phyloP scores from a whole-genome alignment of 2,329 filamentous ascomycete genomes.

The Penicillium olsonii region DNA sequence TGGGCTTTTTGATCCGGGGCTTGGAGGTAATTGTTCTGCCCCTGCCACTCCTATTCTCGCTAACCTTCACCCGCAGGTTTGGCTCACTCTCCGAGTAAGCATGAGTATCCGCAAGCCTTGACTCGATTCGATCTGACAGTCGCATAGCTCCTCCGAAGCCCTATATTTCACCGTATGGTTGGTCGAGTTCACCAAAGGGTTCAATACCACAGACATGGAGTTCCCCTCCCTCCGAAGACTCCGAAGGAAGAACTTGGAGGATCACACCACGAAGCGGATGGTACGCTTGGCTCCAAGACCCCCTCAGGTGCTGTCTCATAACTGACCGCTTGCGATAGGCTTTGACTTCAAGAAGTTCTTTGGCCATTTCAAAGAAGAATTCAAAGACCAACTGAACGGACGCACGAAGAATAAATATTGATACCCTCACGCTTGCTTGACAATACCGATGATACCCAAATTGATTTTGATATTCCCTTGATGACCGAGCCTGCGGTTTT shows the following conservation, averaged over 20 bases:
- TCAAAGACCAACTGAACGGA: slow-evolving; percentile 45
- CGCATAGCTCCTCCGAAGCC: slow-evolving; percentile 45
- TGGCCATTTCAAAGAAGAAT: slow-evolving; percentile 44
- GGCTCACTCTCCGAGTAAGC: slow-evolving; percentile 40
- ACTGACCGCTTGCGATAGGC: slow-evolving; percentile 18
- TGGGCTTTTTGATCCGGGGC: slow-evolving; percentile 31
- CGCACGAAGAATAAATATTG: slow-evolving; percentile 35
- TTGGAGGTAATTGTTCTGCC: slow-evolving; percentile 34
- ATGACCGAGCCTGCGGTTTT: neutral
- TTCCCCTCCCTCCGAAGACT: slow-evolving; percentile 30
- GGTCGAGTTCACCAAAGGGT: slow-evolving; percentile 45
- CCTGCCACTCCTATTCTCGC: slow-evolving; percentile 1
- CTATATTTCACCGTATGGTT: slow-evolving; percentile 46
- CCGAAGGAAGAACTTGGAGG: slow-evolving; percentile 43
- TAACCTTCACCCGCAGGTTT: slow-evolving; percentile 31
- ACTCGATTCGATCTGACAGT: slow-evolving; percentile 10
- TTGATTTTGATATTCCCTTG: slow-evolving; percentile 4
- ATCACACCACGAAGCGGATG: slow-evolving; percentile 41
- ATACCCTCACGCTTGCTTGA: slow-evolving; percentile 17
- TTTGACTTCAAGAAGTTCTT: slow-evolving; percentile 36
- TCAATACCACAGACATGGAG: slow-evolving; percentile 44
- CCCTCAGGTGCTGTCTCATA: neutral
- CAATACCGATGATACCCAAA: slow-evolving; percentile 11
- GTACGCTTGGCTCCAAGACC: slow-evolving; percentile 20
- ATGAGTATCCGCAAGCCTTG: neutral